A percentile compares a stretch with the other conserved stretches of the same genome.
phyloP scores from a whole-genome alignment of 306 rosid species.

The Rubus idaeus region DNA sequence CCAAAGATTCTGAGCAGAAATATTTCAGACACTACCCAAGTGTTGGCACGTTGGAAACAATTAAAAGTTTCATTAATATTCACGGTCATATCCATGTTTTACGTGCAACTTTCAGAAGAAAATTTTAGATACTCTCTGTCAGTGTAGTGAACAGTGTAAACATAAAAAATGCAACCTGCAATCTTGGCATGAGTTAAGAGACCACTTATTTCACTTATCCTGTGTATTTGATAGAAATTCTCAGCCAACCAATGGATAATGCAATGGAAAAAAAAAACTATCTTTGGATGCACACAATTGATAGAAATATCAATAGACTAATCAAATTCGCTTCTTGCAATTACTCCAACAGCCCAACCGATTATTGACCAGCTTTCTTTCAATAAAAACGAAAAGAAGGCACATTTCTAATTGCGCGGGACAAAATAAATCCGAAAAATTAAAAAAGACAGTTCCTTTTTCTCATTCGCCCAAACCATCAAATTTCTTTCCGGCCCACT shows the following conservation, averaged over 20 bases:
- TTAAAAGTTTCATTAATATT: neutral
- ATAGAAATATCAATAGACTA: neutral
- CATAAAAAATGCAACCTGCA: neutral
- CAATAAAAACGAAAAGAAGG: neutral
- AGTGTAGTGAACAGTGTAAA: neutral
- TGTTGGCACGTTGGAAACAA: neutral
- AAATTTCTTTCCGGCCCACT: neutral
- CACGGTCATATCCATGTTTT: neutral
- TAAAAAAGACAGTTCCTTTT: neutral
- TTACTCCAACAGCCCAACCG: neutral
- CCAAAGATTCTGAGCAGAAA: neutral
- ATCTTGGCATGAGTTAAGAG: neutral
- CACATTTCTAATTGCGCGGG: constrained; percentile 15
- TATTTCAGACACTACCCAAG: neutral
- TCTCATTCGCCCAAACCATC: neutral
- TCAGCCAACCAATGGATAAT: neutral
- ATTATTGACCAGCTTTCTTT: neutral
- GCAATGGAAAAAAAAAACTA: neutral
- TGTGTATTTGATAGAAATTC: neutral
- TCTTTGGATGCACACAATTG: neutral
- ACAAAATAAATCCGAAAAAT: constrained; percentile 5
- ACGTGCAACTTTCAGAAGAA: neutral
- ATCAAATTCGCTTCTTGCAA: neutral
- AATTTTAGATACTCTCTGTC: neutral
- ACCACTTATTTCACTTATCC: neutral